Base-by-base conservation (phyloP, 805 yeast genomes). In the Hanseniaspora nectarophila region DNA sequence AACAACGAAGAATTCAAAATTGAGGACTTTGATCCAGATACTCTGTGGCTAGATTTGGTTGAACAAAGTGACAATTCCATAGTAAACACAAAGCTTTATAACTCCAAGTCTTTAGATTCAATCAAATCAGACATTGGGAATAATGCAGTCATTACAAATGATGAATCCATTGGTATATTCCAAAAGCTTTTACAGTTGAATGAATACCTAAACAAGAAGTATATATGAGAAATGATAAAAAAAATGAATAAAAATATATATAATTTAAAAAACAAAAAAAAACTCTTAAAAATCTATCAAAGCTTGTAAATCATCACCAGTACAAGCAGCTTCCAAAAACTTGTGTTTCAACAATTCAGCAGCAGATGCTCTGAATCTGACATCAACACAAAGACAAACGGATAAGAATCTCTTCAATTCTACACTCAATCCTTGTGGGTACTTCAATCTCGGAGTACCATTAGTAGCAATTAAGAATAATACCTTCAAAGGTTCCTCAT, bases 401-500 rank as follows among this genome's bases (percentile, higher is more conserved):
- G 89, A 80, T 64, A 92, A 73, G 64, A 92, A 92, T 63, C 84
- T 80, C 71, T 85, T 87, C 54, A 94, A 82, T 32, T 81, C 79
- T 54, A 80, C 73, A 9, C 90, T 80, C 55, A 92, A 70, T 35
- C 72, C 90, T 56, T 85, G 95, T 4, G 96, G 95, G 62, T 85
- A 81, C 65, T 89, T 89, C 65, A 92, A 71, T 61, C 84, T 85
- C 29, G 99, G 99, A 0, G 98, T 92, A 53, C 98, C 98, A 61
- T 88, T 90, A 0, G 97, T 87, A 2, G 95, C 96, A 71, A 92
- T 92, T 66, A 92, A 71, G 68, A 88, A 92, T 49, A 92, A 73
- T 0, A 97, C 97, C 62, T 89, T 80, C 65, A 92, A 76, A 16
- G 98, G 99, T 55, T 90, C 90, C 64, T 92, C 99, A 63, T 90